A percentile compares a stretch with the other conserved stretches of the same genome.
phyloP scores from a whole-genome alignment of 176 grass and related monocot species.

The Lolium perenne region DNA sequence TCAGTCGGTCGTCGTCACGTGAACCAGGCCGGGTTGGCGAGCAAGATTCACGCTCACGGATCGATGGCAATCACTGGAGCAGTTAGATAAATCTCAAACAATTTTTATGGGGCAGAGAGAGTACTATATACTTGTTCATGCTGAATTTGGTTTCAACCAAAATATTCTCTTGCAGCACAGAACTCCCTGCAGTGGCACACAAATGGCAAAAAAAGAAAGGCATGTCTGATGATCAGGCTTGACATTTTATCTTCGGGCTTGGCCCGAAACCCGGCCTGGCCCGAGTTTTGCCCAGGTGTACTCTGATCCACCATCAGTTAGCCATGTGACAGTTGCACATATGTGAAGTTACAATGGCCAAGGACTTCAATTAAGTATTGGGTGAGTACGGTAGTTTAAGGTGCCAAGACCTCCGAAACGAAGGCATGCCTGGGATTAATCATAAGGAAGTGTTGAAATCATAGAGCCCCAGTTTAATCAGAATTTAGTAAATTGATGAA shows the following conservation, averaged over 20 bases:
- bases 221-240: background rate
- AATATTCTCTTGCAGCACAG: background rate
- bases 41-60: background rate
- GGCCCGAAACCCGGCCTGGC: too few relatives aligned
- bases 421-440: background rate
- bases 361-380: too few relatives aligned
- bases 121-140: background rate
- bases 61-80: background rate
- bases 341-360: background rate
- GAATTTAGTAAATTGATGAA: background rate
- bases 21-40: background rate
- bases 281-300: too few relatives aligned
- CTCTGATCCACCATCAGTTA: background rate
- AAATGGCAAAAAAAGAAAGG: background rate
- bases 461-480: background rate
- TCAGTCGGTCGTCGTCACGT: background rate
- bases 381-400: background rate
- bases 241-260: too few relatives aligned
- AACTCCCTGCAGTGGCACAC: background rate
- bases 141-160: background rate
- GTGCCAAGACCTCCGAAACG: background rate
- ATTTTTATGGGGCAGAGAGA: too few relatives aligned
- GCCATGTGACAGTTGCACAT: background rate
- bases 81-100: too few relatives aligned
- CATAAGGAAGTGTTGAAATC: background rate